Conservation (phyloP, 1,139 yeast genomes). For the Pichia sp. region DNA sequence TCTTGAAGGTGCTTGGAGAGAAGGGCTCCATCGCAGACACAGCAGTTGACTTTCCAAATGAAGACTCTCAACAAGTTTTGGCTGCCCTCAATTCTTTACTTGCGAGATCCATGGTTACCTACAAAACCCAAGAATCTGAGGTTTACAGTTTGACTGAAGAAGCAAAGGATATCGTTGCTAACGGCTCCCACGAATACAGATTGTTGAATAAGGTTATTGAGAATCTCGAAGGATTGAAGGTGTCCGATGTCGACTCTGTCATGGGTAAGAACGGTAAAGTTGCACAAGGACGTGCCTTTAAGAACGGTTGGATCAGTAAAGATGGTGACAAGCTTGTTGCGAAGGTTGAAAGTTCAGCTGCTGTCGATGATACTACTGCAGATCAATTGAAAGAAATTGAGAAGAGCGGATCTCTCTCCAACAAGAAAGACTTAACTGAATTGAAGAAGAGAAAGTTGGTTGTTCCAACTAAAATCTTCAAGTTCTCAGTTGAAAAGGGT, state of each 20-base stretch:
- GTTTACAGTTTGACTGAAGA: constrained; percentile 72
- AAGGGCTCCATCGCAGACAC: constrained; percentile 61
- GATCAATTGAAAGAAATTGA: constrained; percentile 52
- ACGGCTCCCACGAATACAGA: constrained; percentile 89
- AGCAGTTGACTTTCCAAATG: constrained; percentile 45
- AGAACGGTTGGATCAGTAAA: constrained; percentile 92
- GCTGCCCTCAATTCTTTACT: constrained; percentile 83
- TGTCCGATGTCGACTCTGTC: constrained; percentile 69
- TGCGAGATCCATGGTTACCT: constrained; percentile 76
- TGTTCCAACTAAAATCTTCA: constrained; percentile 60
- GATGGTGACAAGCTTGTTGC: constrained; percentile 73
- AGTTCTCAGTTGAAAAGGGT: constrained; percentile 74
- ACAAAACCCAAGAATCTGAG: constrained; percentile 69
- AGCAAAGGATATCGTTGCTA: constrained; percentile 66
- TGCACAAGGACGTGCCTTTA: constrained; percentile 98
- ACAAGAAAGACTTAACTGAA: constrained; percentile 61
- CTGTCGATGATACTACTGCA: constrained; percentile 65
- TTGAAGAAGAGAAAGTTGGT: constrained; percentile 92
- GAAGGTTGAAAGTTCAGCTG: constrained; percentile 31
- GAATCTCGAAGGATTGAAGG: constrained; percentile 71
- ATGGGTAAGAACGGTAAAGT: constrained; percentile 80
- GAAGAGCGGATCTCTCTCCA: constrained; percentile 46
- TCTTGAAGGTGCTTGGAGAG: constrained; percentile 55
- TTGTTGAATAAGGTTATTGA: constrained; percentile 70
- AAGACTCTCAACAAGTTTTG: constrained; percentile 47